Conservation (phyloP, 2,329 filamentous ascomycete species). For the Monilinia vaccinii-corymbosi region DNA sequence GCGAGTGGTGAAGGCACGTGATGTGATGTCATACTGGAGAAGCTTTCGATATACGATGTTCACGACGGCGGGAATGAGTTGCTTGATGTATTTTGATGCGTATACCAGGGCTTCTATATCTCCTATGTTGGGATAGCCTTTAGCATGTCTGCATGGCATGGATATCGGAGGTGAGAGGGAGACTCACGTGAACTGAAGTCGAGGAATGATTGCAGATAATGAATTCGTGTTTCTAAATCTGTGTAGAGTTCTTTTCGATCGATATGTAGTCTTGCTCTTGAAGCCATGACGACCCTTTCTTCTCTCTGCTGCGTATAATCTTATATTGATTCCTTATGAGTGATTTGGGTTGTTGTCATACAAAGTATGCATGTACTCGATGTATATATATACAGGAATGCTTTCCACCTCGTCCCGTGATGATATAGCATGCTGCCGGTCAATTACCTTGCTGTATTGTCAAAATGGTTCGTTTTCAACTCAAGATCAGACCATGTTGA, state of each 20-base stretch:
- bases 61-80: constrained; percentile 73
- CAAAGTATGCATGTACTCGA: too few relatives aligned
- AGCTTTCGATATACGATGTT: constrained; percentile 81
- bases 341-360: not conserved
- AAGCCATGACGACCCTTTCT: not conserved
- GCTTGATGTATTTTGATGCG: constrained; percentile 25
- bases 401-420: too few relatives aligned
- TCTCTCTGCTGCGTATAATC: too few relatives aligned
- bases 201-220: constrained; percentile 25
- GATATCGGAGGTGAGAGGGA: not conserved
- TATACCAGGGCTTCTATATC: constrained; percentile 27
- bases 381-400: too few relatives aligned
- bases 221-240: constrained; percentile 19
- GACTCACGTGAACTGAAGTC: constrained; percentile 14
- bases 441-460: not conserved
- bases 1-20: constrained; percentile 60
- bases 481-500: too few relatives aligned
- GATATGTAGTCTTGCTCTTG: constrained; percentile 11
- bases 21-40: constrained; percentile 72
- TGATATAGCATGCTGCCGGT: not conserved
- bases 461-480: not conserved
- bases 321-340: too few relatives aligned
- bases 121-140: constrained; percentile 17
- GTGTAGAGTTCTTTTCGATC: constrained; percentile 19
- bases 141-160: not conserved